These are phyloP conservation scores for Poa annua DNA, from an alignment of 176 grass and related monocot genomes.

Conservation along the genomic window DNA sequence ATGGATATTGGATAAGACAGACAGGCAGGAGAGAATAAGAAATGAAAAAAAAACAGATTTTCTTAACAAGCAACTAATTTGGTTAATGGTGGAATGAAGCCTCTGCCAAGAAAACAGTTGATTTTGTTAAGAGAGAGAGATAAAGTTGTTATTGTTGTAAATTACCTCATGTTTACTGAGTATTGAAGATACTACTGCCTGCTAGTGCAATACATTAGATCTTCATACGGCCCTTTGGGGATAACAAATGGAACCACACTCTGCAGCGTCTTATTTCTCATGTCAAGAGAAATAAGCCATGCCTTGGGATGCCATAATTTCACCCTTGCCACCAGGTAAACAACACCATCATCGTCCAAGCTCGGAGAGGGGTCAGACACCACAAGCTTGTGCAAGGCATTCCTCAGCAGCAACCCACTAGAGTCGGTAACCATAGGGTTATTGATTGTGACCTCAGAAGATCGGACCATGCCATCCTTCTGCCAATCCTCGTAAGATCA, in stretches of 20 bases:
- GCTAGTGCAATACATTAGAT: no score
- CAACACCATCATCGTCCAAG: not conserved
- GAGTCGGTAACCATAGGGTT: not conserved
- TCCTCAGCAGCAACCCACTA: not conserved
- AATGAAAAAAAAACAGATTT: no score
- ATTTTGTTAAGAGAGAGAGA: no score
- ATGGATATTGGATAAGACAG: no score
- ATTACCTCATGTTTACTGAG: no score
- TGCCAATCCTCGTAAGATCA: not conserved
- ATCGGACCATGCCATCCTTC: not conserved
- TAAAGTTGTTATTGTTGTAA: no score
- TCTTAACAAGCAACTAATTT: no score
- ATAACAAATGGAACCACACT: not conserved
- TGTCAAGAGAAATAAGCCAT: conserved; percentile 17
- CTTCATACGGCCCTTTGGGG: not conserved
- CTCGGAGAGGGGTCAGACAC: not conserved
- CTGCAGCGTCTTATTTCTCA: not conserved
- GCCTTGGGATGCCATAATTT: not conserved
- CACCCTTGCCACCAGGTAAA: conserved; percentile 3
- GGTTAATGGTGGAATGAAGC: no score
- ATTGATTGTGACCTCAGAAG: not conserved
- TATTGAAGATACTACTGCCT: no score
- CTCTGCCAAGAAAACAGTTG: no score
- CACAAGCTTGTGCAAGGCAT: not conserved
- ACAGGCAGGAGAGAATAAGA: no score